A percentile compares a stretch with the other conserved stretches of the same genome.
Conservation (phyloP, 139 green algal species). For the Coelastrella sp. region DNA sequence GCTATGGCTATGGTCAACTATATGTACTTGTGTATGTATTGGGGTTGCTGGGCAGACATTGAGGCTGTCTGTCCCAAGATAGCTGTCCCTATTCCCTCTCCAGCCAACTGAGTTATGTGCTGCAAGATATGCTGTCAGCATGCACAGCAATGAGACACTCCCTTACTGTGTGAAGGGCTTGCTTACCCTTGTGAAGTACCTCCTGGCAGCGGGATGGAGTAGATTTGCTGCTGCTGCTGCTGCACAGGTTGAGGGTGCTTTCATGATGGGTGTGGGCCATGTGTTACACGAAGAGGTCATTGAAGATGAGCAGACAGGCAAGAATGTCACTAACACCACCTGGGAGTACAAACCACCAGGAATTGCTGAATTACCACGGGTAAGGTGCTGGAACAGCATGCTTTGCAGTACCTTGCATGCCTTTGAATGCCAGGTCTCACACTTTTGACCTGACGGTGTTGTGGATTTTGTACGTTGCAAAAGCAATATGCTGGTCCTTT, state of each 20-base stretch:
- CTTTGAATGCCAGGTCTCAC: background rate
- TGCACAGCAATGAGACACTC: background rate
- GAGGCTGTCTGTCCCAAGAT: no score
- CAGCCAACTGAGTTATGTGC: no score
- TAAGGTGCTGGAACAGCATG: background rate
- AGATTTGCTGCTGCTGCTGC: conserved; percentile 27
- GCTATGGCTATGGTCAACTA: no score
- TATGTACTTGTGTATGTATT: no score
- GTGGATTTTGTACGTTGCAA: no score
- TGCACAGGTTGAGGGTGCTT: conserved; percentile 37
- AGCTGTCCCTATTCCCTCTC: no score
- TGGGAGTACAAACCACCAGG: conserved; percentile 47
- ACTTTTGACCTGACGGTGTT: no score
- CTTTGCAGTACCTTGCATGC: background rate
- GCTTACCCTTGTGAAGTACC: no score
- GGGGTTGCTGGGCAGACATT: no score
- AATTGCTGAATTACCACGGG: conserved; percentile 31
- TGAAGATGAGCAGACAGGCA: conserved; percentile 11
- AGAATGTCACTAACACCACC: conserved; percentile 2
- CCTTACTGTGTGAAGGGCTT: no score
- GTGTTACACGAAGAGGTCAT: conserved; percentile 44
- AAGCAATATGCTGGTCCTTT: no score
- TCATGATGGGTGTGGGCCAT: conserved; percentile 40
- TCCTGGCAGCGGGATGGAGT: no score
- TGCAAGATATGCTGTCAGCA: background rate